phyloP scores from a whole-genome alignment of 2,329 filamentous ascomycete species.

The Trichoderma atrobrunneum region DNA sequence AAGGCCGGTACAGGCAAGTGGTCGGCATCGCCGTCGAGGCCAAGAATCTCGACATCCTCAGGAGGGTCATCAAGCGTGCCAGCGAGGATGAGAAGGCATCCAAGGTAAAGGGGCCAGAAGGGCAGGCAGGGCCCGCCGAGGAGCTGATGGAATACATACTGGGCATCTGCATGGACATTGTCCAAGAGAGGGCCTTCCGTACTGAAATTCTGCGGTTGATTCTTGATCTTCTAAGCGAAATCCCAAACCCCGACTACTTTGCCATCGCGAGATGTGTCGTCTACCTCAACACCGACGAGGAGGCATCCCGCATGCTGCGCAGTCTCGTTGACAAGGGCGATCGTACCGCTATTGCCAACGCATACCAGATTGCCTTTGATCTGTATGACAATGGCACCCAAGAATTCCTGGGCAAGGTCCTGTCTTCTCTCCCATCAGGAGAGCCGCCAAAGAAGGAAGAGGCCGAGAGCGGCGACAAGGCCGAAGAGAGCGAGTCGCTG shows the following conservation, averaged over 20 bases:
- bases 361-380: conserved; percentile 97
- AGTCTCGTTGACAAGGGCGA: conserved; percentile 79
- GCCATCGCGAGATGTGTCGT: conserved; percentile 97
- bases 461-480: conserved; percentile 44
- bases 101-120: conserved; percentile 53
- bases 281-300: conserved; percentile 86
- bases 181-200: conserved; percentile 86
- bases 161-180: conserved; percentile 95
- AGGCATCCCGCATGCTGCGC: conserved; percentile 82
- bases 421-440: conserved; percentile 68
- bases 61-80: conserved; percentile 83
- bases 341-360: conserved; percentile 73
- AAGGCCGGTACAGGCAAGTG: conserved; percentile 89
- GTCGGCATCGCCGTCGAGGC: conserved; percentile 96
- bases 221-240: conserved; percentile 90
- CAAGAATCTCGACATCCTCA: conserved; percentile 83
- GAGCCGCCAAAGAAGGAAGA: conserved; percentile 39
- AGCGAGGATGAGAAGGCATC: conserved; percentile 76
- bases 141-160: conserved; percentile 96
- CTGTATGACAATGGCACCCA: conserved; percentile 98
- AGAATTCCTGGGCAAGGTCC: conserved; percentile 89
- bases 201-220: conserved; percentile 84
- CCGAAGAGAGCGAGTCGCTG: conserved; percentile 48
- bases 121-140: conserved; percentile 64
- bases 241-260: conserved; percentile 92